A percentile compares a stretch with the other conserved stretches of the same genome.
Evolutionary conservation across 805 yeast genomes (phyloP).

Genomic region (Nakazawaea molendinolei): DNA sequence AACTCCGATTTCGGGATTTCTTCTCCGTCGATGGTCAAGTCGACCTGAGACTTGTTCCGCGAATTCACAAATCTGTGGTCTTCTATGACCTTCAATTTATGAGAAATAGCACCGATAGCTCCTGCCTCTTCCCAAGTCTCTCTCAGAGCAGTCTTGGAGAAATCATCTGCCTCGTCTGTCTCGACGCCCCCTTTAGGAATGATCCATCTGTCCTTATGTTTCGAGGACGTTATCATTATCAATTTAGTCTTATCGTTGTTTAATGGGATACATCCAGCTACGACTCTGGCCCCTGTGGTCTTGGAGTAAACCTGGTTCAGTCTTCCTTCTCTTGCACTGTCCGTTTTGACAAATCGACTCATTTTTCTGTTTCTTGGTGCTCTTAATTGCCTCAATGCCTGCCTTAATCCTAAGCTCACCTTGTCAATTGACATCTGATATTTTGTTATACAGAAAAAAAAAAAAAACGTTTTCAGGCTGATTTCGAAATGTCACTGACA

Average conservation of each 20-base stretch:
- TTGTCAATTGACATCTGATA: too few relatives aligned
- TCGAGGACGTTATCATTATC: conserved; percentile 72
- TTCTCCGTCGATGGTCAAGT: conserved; percentile 18
- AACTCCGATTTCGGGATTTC: conserved; percentile 70
- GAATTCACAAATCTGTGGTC: conserved; percentile 36
- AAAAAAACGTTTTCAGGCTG: too few relatives aligned
- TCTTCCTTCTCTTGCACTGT: conserved; percentile 47
- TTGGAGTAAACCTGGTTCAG: conserved; percentile 52
- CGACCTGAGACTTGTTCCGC: conserved; percentile 15
- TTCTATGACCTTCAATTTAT: conserved; percentile 55
- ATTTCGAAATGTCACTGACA: too few relatives aligned
- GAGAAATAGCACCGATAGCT: conserved; percentile 55
- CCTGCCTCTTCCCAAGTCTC: conserved; percentile 99
- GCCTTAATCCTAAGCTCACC: too few relatives aligned
- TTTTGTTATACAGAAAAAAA: too few relatives aligned
- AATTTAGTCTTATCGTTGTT: conserved; percentile 52
- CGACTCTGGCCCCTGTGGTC: conserved; percentile 70
- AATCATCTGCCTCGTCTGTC: conserved; percentile 56
- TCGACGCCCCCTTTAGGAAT: conserved; percentile 97
- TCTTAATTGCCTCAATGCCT: conserved; percentile 11
- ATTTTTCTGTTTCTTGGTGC: conserved; percentile 13
- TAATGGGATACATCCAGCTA: conserved; percentile 87
- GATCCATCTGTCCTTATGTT: conserved; percentile 69
- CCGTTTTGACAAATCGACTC: conserved; percentile 23
- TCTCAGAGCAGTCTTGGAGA: conserved; percentile 53